Conservation (phyloP, 768 basidiomycete species). For the Tylopilus rubrobrunneus region DNA sequence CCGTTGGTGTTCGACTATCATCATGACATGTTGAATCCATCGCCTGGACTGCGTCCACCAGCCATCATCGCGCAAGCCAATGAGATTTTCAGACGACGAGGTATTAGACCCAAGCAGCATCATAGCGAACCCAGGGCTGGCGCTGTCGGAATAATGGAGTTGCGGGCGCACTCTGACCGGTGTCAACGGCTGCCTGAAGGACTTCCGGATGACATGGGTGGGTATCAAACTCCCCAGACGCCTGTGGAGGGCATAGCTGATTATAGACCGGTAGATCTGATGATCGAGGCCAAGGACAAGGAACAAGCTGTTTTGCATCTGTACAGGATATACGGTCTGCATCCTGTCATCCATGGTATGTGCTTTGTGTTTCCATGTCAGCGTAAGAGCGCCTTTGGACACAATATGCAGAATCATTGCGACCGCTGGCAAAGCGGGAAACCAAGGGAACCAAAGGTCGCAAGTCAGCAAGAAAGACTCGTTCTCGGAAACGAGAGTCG, state of each 20-base stretch:
- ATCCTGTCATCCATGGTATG: slow-evolving; percentile 58
- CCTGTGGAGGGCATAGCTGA: not conserved
- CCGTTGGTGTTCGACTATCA: slow-evolving; percentile 79
- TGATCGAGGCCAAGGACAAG: slow-evolving; percentile 94
- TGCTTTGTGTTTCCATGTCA: not conserved
- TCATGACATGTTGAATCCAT: slow-evolving; percentile 70
- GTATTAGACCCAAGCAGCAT: slow-evolving; percentile 90
- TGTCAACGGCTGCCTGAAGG: slow-evolving; percentile 64
- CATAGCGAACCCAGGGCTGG: slow-evolving; percentile 87
- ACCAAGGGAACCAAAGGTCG: slow-evolving; percentile 43
- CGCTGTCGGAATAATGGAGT: slow-evolving; percentile 78
- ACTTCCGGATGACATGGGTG: slow-evolving; percentile 66
- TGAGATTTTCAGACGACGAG: slow-evolving; percentile 67
- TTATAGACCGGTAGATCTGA: slow-evolving; percentile 52
- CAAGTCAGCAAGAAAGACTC: slow-evolving; percentile 30
- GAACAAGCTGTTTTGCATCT: slow-evolving; percentile 91
- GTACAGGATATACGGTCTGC: slow-evolving; percentile 70
- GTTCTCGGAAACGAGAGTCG: slow-evolving; percentile 27
- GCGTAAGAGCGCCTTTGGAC: not conserved
- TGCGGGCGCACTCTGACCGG: slow-evolving; percentile 82
- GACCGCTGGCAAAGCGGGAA: slow-evolving; percentile 40
- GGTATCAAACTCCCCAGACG: slow-evolving; percentile 10
- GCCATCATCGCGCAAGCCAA: slow-evolving; percentile 74
- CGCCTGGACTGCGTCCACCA: slow-evolving; percentile 49
- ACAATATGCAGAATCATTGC: slow-evolving; percentile 30